These are phyloP conservation scores for Dothidotthia symphoricarpi DNA, from an alignment of 2,329 filamentous ascomycete species.

Conservation along the genomic window DNA sequence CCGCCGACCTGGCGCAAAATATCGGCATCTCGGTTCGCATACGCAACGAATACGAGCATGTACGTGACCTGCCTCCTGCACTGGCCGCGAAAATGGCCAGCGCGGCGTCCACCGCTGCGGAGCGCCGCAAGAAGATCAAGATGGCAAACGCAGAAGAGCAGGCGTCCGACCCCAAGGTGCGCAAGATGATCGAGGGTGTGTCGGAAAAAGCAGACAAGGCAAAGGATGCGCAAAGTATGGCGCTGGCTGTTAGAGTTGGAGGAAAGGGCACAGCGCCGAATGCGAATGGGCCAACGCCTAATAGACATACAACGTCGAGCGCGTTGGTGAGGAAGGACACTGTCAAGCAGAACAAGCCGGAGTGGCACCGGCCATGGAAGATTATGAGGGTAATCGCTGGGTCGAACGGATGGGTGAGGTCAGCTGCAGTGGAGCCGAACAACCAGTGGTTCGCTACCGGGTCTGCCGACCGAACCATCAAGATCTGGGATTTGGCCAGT, in stretches of 20 bases:
- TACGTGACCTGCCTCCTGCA: constrained; percentile 72
- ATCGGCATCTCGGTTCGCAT: constrained; percentile 58
- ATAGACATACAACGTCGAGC: constrained; percentile 52
- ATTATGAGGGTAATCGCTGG: constrained; percentile 95
- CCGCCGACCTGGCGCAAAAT: constrained; percentile 46
- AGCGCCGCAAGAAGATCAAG: constrained; percentile 63
- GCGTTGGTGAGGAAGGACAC: constrained; percentile 64
- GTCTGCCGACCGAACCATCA: constrained; percentile 88
- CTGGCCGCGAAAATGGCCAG: constrained; percentile 77
- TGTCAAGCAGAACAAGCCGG: constrained; percentile 70
- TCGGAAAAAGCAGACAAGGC: constrained; percentile 49
- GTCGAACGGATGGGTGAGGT: constrained; percentile 84
- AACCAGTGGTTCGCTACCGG: constrained; percentile 98
- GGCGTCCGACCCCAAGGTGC: constrained; percentile 56
- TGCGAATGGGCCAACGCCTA: constrained; percentile 55
- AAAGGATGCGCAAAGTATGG: constrained; percentile 53
- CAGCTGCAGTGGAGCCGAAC: constrained; percentile 78
- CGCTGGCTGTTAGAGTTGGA: constrained; percentile 55
- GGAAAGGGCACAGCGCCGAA: constrained; percentile 52
- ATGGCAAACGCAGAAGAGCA: constrained; percentile 48
- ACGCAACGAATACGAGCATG: constrained; percentile 71
- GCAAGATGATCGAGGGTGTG: constrained; percentile 67
- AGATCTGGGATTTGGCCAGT: constrained; percentile 95
- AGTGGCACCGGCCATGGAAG: constrained; percentile 99
- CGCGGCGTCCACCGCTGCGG: constrained; percentile 55